These are phyloP conservation scores for Nissolia schottii DNA, from an alignment of 306 rosid species.

Conservation along the genomic window DNA sequence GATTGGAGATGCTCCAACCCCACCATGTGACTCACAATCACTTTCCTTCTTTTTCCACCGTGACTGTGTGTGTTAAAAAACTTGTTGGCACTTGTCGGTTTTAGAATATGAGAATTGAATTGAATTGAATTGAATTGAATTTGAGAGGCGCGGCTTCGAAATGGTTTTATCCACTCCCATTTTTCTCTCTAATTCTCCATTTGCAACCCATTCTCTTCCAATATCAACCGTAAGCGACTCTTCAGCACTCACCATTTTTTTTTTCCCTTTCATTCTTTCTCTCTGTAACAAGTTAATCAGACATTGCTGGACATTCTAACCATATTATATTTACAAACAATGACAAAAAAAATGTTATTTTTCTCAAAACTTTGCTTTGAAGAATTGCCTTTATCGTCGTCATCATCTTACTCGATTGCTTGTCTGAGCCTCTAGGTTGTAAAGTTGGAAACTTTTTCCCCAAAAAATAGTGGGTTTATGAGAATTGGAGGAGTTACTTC, in stretches of 20 bases:
- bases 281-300: background rate
- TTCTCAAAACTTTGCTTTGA: background rate
- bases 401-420: conserved; percentile 1
- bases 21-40: too few relatives aligned
- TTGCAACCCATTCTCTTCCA: conserved; percentile 40
- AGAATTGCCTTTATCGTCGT: background rate
- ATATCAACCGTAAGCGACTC: conserved; percentile 28
- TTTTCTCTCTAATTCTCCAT: conserved; percentile 27
- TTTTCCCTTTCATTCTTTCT: too few relatives aligned
- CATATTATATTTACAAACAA: background rate
- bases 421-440: conserved; percentile 28
- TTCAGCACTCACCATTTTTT: background rate
- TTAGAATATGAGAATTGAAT: too few relatives aligned
- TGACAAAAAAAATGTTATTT: background rate
- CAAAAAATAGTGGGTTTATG: conserved; percentile 24
- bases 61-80: too few relatives aligned
- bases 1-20: too few relatives aligned
- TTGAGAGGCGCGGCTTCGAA: conserved; percentile 30
- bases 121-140: too few relatives aligned
- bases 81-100: background rate
- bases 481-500: background rate
- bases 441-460: conserved; percentile 25
- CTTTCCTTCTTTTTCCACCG: too few relatives aligned
- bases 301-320: background rate
- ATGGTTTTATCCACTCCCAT: conserved; percentile 43